Base-by-base conservation (phyloP, 495 filamentous ascomycete species). In the Aspergillus cristatus region DNA sequence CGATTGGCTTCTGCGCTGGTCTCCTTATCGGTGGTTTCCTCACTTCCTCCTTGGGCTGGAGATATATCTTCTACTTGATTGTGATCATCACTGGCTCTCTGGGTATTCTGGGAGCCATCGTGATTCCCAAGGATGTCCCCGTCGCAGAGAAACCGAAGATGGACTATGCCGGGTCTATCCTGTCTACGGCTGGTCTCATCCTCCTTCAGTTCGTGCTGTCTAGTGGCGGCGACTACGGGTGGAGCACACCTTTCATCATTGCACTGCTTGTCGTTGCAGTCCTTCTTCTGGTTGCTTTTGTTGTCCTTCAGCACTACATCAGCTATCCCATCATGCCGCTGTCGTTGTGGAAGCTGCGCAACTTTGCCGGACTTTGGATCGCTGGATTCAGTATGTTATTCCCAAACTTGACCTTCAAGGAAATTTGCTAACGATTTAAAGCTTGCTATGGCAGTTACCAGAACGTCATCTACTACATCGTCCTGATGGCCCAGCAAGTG, bases 171-270 rank as follows among this genome's bases (percentile, higher is more conserved):
- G 58, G 58, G 1, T 56, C 58, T 7, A 22, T 57, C 10, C 42
- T 62, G 25, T 62, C 58, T 1, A 62, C 58, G 1, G 47, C 46
- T 12, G 58, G 58, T 12, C 38, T 62, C 3, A 60, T 62, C 17
- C 42, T 62, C 18, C 50, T 62, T n/a, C 58, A 62, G 32, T 62
- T 62, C 18, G 58, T 62, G 3, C 51, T 62, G 1, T 62, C 58
- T 5, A 53, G 58, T 32, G 58, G 58, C 1, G 55, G 58, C 32
- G 37, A 41, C 4, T 62, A 63, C n/a, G 71, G 71, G 17, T 74
- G 72, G 71, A 41, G 43, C 5, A 50, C 41, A 4, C 61, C 69
- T 0, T 72, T 74, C 38, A 57, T 68, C 35, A 62, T 67, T 33
- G 57, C 54, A 6, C 56, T 73, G 0, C 42, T 75, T 14, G 48